Base-by-base conservation (phyloP, 2,329 filamentous ascomycete species). In the Trichoderma koningiopsis region DNA sequence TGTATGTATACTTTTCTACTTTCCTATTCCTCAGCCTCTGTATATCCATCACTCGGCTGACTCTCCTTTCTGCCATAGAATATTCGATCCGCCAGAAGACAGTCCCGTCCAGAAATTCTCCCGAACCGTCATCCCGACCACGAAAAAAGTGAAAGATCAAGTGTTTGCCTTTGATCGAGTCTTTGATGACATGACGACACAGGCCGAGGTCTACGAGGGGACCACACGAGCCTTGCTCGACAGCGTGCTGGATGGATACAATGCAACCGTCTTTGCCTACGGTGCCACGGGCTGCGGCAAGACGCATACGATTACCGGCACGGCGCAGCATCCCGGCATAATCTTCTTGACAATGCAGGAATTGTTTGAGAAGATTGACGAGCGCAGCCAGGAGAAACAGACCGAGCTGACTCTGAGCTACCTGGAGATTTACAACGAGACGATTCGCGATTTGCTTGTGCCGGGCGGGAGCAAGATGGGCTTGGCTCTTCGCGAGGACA, bases 261-360 rank as follows among this genome's bases (percentile, higher is more conserved):
- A 99, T 84, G 96, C 96, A 59, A 99, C 96, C 0, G 96, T 99
- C 5, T 99, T 99, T 79, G 96, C 96, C 61, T 99, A 99, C 80
- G 96, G 96, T 74, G 96, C 96, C 49, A 99, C 96, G 0, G 96
- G 96, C 49, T 99, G 96, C 80, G 96, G 96, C 80, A 99, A 99
- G 83, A 99, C 96, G 29, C 96, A 99, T 80, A 99, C 96, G 11
- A 99, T 99, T 76, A 93, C 91, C 3, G 96, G 96, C 73, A 97
- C 95, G 0, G 83, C 93, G 1, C 92, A 97, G 78, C 92, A 97
- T 76, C 96, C 96, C 0, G 96, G 96, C 69, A 98, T 99, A 76
- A 99, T 99, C 78, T 99, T 98, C 82, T 83, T 99, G 75, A 98
- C 96, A 0, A 99, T 99, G 94, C 95, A 98, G 80, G 96, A 99